Conservation (phyloP, 2,329 filamentous ascomycete species). For the Graphiopsis chlorocephala region DNA sequence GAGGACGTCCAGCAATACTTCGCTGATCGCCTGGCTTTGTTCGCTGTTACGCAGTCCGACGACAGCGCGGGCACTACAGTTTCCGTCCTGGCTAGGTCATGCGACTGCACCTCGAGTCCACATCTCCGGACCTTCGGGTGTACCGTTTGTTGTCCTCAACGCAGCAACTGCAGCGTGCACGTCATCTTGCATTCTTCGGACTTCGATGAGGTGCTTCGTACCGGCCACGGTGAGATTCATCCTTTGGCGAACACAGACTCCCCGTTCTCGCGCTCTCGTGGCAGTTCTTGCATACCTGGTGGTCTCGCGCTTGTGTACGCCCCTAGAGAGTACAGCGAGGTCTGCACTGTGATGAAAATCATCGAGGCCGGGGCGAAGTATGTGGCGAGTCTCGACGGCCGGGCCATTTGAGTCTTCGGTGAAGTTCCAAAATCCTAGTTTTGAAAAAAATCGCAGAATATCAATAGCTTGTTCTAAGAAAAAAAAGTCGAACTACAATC, state of each 20-base stretch:
- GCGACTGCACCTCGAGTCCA: not conserved
- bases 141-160: not conserved
- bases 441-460: too few relatives aligned
- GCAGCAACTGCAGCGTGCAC: not conserved
- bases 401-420: too few relatives aligned
- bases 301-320: not conserved
- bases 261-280: not conserved
- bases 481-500: too few relatives aligned
- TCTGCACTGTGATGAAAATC: not conserved
- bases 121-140: not conserved
- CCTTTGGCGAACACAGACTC: not conserved
- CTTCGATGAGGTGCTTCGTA: not conserved
- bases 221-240: not conserved
- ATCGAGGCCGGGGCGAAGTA: slow-evolving; percentile 8
- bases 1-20: slow-evolving; percentile 78
- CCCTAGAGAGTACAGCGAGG: not conserved
- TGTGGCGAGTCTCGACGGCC: not conserved
- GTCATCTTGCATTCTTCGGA: slow-evolving; percentile 5
- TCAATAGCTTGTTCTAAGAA: too few relatives aligned
- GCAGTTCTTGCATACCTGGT: not conserved
- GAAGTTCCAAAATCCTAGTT: too few relatives aligned
- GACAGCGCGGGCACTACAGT: not conserved
- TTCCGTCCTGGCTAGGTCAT: not conserved
- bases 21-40: slow-evolving; percentile 64
- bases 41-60: slow-evolving; percentile 39